Conservation (phyloP, 2,329 filamentous ascomycete species). For the Arthrinium phaeospermum region DNA sequence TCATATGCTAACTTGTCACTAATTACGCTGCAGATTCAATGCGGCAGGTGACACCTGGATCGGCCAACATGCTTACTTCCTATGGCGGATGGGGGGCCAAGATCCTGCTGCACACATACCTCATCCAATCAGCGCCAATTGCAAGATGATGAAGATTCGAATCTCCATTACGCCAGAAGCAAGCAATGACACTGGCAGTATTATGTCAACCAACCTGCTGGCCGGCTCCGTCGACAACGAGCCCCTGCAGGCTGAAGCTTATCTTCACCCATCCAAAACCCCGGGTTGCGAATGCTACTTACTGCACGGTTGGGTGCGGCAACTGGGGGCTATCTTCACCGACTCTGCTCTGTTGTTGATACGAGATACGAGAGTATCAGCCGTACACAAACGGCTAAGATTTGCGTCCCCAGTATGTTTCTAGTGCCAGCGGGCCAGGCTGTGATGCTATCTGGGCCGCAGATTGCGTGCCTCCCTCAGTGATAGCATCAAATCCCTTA, state of each 20-base stretch:
- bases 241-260: not conserved
- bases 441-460: slow-evolving; percentile 8
- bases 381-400: not conserved
- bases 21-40: slow-evolving; percentile 10
- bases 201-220: not conserved
- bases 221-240: not conserved
- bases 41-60: slow-evolving; percentile 12
- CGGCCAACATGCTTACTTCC: not conserved
- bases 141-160: not conserved
- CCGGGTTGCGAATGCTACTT: not conserved
- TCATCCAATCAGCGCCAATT: not conserved
- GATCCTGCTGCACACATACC: not conserved
- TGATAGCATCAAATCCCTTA: slow-evolving; percentile 2
- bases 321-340: slow-evolving; percentile 1
- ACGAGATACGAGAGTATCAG: not conserved
- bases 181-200: not conserved
- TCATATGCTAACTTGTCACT: not conserved
- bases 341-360: not conserved
- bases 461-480: not conserved
- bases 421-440: not conserved
- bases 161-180: not conserved
- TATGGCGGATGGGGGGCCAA: not conserved
- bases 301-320: not conserved
- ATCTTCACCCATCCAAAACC: slow-evolving; percentile 5
- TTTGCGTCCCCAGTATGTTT: not conserved